Evolutionary conservation across 306 rosid genomes (phyloP), one percentile per base, ranked within the genome.

Genomic region (Canavalia gladiata): DNA sequence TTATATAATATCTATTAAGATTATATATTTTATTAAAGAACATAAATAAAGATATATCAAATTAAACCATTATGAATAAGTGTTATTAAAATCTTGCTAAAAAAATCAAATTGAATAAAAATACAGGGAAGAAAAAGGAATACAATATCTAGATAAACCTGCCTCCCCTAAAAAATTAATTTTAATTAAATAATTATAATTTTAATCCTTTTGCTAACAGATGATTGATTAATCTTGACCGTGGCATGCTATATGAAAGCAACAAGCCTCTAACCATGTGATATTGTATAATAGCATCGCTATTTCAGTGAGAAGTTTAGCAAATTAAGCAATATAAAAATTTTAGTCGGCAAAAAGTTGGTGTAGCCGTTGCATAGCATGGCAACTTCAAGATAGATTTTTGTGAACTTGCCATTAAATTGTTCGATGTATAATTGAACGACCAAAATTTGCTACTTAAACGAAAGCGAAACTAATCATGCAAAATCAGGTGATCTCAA

Each of bases 381-480:
- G 57, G 12, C 81, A 12, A 68, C 49, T 68, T 76, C 54, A 46
- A 51, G 33, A 76, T 12, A 68, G 47, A 31, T 65, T 54, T 67
- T 5, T 58, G 8, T 2, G 29, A 66, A 45, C 3, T 33, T 10
- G 6, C 41, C 37, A 33, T 54, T 18, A 74, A 74, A 54, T 8
- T 9, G 34, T n/a, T 42, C 8, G 33, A 64, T 8, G 49, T 52
- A 54, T 37, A 18, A 74, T 73, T 81, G 69, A 43, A 74, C 62
- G 41, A 68, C 12, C 45, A 37, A 42, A 81, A 25, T 67, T 82
- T 57, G 45, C 6, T 33, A 29, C 49, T 74, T 28, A 65, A 35
- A 57, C 39, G 58, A 82, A 72, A 75, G 54, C 63, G 62, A 66
- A 42, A 0, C 42, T 76, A 72, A 81, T 81, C 82, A 84, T 76